phyloP scores from a whole-genome alignment of 192 early-diverging fungal species.

The Coemansia sp. region DNA sequence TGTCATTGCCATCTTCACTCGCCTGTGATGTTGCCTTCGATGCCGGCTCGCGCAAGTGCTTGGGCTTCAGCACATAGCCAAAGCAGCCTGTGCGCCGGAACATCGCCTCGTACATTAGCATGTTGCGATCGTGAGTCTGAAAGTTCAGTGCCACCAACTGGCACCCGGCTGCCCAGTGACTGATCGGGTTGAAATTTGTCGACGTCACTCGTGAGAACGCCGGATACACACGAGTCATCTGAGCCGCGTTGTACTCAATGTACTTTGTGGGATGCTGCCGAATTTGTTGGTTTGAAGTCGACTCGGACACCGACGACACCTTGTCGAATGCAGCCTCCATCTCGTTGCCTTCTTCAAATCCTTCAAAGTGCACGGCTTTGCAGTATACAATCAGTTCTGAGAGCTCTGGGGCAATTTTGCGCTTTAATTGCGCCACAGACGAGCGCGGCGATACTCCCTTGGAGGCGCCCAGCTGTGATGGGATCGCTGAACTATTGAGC shows the following conservation, averaged over 20 bases:
- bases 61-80: slow-evolving; percentile 85
- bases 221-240: slow-evolving; percentile 82
- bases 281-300: slow-evolving; percentile 56
- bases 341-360: slow-evolving; percentile 51
- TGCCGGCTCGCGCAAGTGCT: slow-evolving; percentile 25
- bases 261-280: slow-evolving; percentile 57
- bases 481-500: background rate
- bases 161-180: slow-evolving; percentile 76
- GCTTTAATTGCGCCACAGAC: slow-evolving; percentile 32
- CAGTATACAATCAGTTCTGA: slow-evolving; percentile 65
- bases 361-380: slow-evolving; percentile 61
- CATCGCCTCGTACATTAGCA: slow-evolving; percentile 87
- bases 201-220: slow-evolving; percentile 73
- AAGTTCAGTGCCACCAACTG: slow-evolving; percentile 92
- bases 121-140: slow-evolving; percentile 76
- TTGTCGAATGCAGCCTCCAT: slow-evolving; percentile 56
- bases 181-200: slow-evolving; percentile 82
- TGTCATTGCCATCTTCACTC: background rate
- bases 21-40: background rate
- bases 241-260: slow-evolving; percentile 57
- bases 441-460: slow-evolving; percentile 29
- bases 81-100: slow-evolving; percentile 68
- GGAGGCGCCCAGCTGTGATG: background rate
- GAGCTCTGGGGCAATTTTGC: slow-evolving; percentile 58
- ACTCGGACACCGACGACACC: slow-evolving; percentile 77